Percentiles rank a stretch among this genome's conserved stretches.
Evolutionary conservation across 805 yeast genomes (phyloP).

Genomic region (Candida ulmi): DNA sequence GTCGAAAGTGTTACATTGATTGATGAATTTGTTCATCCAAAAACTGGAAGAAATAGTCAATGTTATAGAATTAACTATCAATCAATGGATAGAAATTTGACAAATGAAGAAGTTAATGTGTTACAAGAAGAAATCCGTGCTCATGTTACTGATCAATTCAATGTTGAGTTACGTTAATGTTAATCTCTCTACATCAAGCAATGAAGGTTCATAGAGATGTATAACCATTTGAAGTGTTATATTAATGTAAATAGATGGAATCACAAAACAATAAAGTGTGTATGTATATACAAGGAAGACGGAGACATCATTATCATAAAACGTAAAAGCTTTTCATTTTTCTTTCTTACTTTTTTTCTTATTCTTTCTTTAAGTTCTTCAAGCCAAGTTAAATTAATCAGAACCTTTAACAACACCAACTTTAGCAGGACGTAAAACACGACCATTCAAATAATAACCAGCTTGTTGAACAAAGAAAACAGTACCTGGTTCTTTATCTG

Average conservation of each 20-base stretch:
- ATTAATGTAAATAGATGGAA: too few relatives aligned
- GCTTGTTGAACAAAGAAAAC: constrained; percentile 50
- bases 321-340: not conserved
- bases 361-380: too few relatives aligned
- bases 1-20: constrained; percentile 79
- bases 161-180: constrained; percentile 50
- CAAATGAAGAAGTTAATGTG: constrained; percentile 76
- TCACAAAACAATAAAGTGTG: not conserved
- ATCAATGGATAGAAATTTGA: constrained; percentile 89
- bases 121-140: constrained; percentile 62
- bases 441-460: constrained; percentile 44
- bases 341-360: too few relatives aligned
- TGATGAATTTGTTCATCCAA: constrained; percentile 84
- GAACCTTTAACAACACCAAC: constrained; percentile 47
- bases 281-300: constrained; percentile 8
- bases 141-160: constrained; percentile 45
- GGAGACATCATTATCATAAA: constrained; percentile 3
- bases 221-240: too few relatives aligned
- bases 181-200: too few relatives aligned
- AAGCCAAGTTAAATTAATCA: constrained; percentile 7
- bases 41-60: constrained; percentile 67
- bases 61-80: constrained; percentile 92
- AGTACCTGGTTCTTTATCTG: constrained; percentile 49
- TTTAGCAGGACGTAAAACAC: constrained; percentile 54
- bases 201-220: too few relatives aligned